phyloP scores from a whole-genome alignment of 1,139 yeast genomes.

The Zygosaccharomyces sapae region DNA sequence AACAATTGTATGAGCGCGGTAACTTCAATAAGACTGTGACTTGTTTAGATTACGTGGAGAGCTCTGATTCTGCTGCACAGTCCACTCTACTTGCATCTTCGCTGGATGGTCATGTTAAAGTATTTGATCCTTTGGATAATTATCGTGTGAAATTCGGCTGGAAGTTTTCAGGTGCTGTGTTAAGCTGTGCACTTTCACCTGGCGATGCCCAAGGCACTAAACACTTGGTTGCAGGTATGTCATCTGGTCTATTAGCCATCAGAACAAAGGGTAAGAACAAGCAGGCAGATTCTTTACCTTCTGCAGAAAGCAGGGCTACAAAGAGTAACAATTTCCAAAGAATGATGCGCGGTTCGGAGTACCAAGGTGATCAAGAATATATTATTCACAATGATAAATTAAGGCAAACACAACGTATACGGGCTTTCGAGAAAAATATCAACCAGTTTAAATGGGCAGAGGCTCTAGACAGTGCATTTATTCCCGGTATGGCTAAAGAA shows the following conservation, averaged over 20 bases:
- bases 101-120: constrained; percentile 93
- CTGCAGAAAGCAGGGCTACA: constrained; percentile 37
- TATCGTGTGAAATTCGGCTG: constrained; percentile 96
- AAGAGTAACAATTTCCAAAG: constrained; percentile 51
- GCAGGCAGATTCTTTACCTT: constrained; percentile 44
- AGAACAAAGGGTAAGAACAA: constrained; percentile 78
- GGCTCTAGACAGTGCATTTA: constrained; percentile 83
- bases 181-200: constrained; percentile 88
- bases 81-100: constrained; percentile 88
- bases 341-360: constrained; percentile 88
- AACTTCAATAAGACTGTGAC: constrained; percentile 95
- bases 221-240: constrained; percentile 91
- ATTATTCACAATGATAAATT: constrained; percentile 57
- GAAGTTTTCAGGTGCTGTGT: constrained; percentile 93
- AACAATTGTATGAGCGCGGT: constrained; percentile 33
- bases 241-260: constrained; percentile 82
- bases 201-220: constrained; percentile 48
- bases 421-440: constrained; percentile 76
- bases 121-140: constrained; percentile 71
- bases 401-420: constrained; percentile 54
- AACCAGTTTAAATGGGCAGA: constrained; percentile 90
- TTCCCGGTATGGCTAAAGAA: constrained; percentile 72
- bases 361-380: constrained; percentile 84
- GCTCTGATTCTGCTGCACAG: constrained; percentile 48
- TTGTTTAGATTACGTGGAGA: constrained; percentile 53